phyloP scores from a whole-genome alignment of 192 early-diverging fungal species.

The Diversispora epigaea region DNA sequence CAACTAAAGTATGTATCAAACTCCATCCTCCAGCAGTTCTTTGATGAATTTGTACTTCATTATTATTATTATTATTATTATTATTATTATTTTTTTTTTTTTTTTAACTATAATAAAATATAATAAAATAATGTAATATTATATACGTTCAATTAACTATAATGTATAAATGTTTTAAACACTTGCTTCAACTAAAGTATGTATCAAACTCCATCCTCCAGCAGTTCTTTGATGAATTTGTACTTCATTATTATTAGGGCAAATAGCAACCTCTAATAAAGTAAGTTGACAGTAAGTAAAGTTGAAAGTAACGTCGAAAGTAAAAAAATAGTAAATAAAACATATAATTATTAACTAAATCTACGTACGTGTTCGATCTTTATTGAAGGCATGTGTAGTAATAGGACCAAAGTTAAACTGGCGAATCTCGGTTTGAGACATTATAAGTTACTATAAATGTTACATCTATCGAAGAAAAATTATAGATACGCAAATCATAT shows the following conservation, averaged over 20 bases:
- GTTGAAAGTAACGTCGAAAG: background rate
- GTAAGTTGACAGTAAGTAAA: background rate
- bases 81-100: no score
- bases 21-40: constrained; percentile 62
- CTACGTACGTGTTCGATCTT: constrained; percentile 76
- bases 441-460: constrained; percentile 13
- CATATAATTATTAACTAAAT: no score
- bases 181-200: constrained; percentile 71
- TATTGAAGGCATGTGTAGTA: constrained; percentile 92
- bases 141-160: no score
- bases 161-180: background rate
- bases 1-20: constrained; percentile 66
- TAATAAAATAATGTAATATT: background rate
- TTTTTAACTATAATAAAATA: background rate
- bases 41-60: constrained; percentile 87
- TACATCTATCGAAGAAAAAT: no score
- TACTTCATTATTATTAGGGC: constrained; percentile 88
- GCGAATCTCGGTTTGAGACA: constrained; percentile 56
- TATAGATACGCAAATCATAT: no score
- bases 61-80: no score
- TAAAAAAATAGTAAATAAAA: constrained; percentile 14
- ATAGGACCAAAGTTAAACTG: constrained; percentile 74
- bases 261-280: constrained; percentile 82
- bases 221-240: constrained; percentile 76
- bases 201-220: constrained; percentile 60